Evolutionary conservation across 139 green algal genomes (phyloP).

Genomic region (Tetraselmis striata): DNA sequence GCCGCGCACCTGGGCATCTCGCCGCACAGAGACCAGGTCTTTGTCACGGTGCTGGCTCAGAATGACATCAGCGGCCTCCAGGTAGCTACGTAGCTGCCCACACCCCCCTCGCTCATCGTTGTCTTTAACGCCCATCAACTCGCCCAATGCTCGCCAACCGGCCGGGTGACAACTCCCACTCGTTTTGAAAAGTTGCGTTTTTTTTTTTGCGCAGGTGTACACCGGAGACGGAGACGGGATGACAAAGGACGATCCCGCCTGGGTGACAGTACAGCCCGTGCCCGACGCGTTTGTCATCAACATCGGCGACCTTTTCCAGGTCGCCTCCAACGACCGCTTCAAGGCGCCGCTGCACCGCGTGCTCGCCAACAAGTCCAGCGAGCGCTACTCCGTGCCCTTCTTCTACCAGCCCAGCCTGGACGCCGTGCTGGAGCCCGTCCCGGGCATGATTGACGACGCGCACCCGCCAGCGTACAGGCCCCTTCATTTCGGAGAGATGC

Average conservation of each 20-base stretch:
- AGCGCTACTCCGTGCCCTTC: slow-evolving; percentile 35
- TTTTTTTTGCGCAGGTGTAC: neutral
- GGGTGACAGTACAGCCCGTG: slow-evolving; percentile 13
- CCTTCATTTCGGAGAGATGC: slow-evolving; percentile 39
- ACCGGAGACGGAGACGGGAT: neutral
- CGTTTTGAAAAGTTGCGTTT: too few relatives aligned
- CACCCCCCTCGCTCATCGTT: too few relatives aligned
- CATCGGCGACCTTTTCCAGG: slow-evolving; percentile 36
- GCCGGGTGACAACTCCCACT: too few relatives aligned
- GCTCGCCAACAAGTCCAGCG: slow-evolving; percentile 12
- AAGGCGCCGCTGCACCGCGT: slow-evolving; percentile 38
- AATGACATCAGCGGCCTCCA: neutral
- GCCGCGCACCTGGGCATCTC: slow-evolving; percentile 32
- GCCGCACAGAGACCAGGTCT: slow-evolving; percentile 39
- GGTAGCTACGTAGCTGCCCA: too few relatives aligned
- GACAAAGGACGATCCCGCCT: neutral
- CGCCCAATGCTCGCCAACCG: too few relatives aligned
- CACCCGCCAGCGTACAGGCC: slow-evolving; percentile 23
- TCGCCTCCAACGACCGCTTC: slow-evolving; percentile 29
- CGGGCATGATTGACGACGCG: neutral
- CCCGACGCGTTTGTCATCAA: slow-evolving; percentile 33
- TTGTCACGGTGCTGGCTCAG: neutral
- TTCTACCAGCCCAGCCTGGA: slow-evolving; percentile 42
- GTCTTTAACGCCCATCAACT: too few relatives aligned
- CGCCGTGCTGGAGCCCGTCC: slow-evolving; percentile 18